A percentile compares a stretch with the other conserved stretches of the same genome.
Evolutionary conservation across 495 filamentous ascomycete genomes (phyloP).

Genomic region (Tuber magnatum): DNA sequence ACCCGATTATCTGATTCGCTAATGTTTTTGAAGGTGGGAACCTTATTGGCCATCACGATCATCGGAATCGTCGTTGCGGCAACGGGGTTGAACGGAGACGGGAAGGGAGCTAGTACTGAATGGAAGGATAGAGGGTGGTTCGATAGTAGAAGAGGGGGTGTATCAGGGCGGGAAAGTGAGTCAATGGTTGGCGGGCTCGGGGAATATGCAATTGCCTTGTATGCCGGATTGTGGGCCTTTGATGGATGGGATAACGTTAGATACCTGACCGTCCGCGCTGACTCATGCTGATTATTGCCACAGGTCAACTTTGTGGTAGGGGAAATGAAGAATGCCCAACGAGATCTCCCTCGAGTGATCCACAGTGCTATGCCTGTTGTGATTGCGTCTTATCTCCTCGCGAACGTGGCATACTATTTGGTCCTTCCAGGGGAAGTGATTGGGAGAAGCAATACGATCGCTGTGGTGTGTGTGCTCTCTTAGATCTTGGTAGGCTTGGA

Average conservation of each 20-base stretch:
- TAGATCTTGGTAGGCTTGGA: not conserved
- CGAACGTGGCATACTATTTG: constrained; percentile 88
- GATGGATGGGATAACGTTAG: constrained; percentile 96
- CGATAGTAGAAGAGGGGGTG: constrained; percentile 47
- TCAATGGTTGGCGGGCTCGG: constrained; percentile 29
- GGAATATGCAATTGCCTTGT: constrained; percentile 61
- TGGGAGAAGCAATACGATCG: constrained; percentile 81
- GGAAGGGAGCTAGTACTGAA: constrained; percentile 62
- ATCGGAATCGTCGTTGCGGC: constrained; percentile 82
- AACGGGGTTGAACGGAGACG: constrained; percentile 71
- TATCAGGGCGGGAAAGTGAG: constrained; percentile 9
- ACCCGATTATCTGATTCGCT: constrained; percentile 79
- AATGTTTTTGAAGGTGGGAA: constrained; percentile 95
- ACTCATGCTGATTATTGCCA: constrained; percentile 17
- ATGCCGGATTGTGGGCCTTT: constrained; percentile 95
- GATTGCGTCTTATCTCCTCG: constrained; percentile 79
- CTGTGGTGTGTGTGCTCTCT: constrained; percentile 54
- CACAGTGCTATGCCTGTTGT: constrained; percentile 96
- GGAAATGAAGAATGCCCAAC: constrained; percentile 83
- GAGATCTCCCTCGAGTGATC: constrained; percentile 89
- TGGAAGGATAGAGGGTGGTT: constrained; percentile 91
- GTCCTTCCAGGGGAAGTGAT: constrained; percentile 77
- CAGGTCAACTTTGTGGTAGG: constrained; percentile 96
- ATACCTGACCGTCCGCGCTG: not conserved
- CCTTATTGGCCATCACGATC: constrained; percentile 76